Base-by-base conservation (phyloP, 2,329 filamentous ascomycete species). In the Exophiala mesophila region DNA sequence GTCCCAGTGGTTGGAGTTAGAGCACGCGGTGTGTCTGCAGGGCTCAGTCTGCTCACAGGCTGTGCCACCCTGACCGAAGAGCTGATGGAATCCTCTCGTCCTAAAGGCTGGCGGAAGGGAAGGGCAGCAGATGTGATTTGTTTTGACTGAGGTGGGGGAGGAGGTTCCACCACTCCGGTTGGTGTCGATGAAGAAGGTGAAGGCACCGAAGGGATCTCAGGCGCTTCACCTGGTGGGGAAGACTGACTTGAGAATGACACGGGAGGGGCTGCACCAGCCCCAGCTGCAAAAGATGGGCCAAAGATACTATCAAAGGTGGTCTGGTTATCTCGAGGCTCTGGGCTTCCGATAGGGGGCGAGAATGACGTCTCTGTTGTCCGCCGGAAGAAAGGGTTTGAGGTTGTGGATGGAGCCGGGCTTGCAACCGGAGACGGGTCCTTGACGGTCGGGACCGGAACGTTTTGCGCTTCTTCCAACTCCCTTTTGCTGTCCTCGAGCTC, bases 311-410 rank as follows among this genome's bases (percentile, higher is more conserved):
- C 87, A 62, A 94, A 94, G 3, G 82, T 80, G 63, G 77, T 81
- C 10, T 52, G 49, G n/a, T 31, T 42, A 21, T 49, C 44, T 35
- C 44, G 42, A 17, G 44, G 40, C 13, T 49, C 38, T 28, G 9
- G 28, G 8, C 20, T 31, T 10, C 47, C 16, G 24, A 44, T 43
- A 7, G 52, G 47, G 7, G 54, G 48, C 1, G 52, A 47, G 28
- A 50, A 50, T 10, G 71, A 68, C 26, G 68, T 70, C 5, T 77
- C 73, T 26, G 69, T 64, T 59, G 70, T 65, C 5, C 73, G 75
- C 58, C 88, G 82, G 71, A 96, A 96, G 72, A 98, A 98, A 1
- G 92, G 92, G 61, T 98, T 98, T 58, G 88, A 96, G 55, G 77
- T 71, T 18, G 67, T 70, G 12, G 74, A 77, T 16, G 68, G 61